These are phyloP conservation scores for Withania somnifera DNA, from an alignment of 305 asterid genomes.

Conservation along the genomic window DNA sequence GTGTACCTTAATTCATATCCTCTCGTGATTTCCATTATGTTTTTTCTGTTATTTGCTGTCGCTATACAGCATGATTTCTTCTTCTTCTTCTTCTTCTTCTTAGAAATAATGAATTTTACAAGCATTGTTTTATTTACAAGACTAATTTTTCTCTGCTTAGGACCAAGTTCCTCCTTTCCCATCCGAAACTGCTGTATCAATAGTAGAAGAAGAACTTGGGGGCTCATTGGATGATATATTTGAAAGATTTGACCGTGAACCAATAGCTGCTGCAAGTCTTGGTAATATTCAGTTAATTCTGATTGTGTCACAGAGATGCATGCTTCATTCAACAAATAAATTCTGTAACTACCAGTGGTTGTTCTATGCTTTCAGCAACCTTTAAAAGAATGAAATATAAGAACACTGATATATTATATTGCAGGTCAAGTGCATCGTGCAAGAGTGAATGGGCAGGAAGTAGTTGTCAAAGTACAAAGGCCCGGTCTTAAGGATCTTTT, in stretches of 20 bases:
- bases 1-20: neutral
- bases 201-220: slow-evolving; percentile 87
- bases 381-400: neutral
- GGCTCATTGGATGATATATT: slow-evolving; percentile 49
- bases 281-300: slow-evolving; percentile 32
- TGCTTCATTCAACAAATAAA: neutral
- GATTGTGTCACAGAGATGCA: neutral
- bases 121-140: neutral
- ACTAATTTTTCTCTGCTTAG: slow-evolving; percentile 18
- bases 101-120: neutral
- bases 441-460: slow-evolving; percentile 53
- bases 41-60: neutral
- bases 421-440: slow-evolving; percentile 94
- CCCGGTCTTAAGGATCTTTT: slow-evolving; percentile 83
- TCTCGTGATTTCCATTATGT: neutral
- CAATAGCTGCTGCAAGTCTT: slow-evolving; percentile 95
- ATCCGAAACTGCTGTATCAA: slow-evolving; percentile 74
- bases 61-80: neutral
- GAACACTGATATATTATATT: slow-evolving; percentile 3
- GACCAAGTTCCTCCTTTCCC: slow-evolving; percentile 99
- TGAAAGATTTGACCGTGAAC: slow-evolving; percentile 77
- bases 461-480: slow-evolving; percentile 75
- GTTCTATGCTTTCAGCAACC: neutral
- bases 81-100: too few relatives aligned
- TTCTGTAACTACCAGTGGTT: neutral